Evolutionary conservation across 2,329 filamentous ascomycete species (phyloP).

Genomic region (Ramichloridium luteum): DNA sequence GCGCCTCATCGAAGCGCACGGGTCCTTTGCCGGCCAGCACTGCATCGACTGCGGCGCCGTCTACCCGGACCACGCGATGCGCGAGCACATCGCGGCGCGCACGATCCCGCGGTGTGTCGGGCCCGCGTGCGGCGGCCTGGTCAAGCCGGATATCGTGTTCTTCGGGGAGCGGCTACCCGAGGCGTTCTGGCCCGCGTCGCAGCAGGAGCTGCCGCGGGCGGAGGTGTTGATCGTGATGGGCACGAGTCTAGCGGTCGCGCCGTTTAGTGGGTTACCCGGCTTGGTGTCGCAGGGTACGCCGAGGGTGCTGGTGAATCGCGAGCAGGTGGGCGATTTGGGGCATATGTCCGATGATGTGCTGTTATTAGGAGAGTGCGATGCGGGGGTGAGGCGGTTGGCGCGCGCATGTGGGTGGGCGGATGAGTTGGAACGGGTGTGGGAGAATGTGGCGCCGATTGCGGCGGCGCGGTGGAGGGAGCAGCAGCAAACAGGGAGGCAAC

Average conservation of each 20-base stretch:
- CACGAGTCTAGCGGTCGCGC: conserved; percentile 76
- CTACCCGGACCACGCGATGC: conserved; percentile 66
- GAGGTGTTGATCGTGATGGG: conserved; percentile 79
- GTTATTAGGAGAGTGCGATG: conserved; percentile 70
- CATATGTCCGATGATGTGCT: conserved; percentile 72
- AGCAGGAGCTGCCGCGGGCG: conserved; percentile 45
- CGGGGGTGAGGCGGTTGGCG: conserved; percentile 65
- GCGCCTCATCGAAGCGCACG: conserved; percentile 84
- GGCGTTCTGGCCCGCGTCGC: conserved; percentile 52
- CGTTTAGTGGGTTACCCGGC: conserved; percentile 70
- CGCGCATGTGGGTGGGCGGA: conserved; percentile 71
- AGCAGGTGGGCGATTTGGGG: conserved; percentile 69
- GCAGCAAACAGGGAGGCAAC: conserved; percentile 5
- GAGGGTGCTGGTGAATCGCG: conserved; percentile 75
- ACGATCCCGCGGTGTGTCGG: conserved; percentile 57
- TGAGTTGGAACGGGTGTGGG: conserved; percentile 70
- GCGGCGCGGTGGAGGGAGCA: conserved; percentile 31
- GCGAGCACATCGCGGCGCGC: conserved; percentile 50
- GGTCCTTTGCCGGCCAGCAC: conserved; percentile 80
- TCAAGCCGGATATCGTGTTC: conserved; percentile 93
- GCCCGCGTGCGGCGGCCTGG: conserved; percentile 56
- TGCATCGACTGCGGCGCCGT: conserved; percentile 75
- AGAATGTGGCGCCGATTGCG: conserved; percentile 48
- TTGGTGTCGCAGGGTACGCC: conserved; percentile 52
- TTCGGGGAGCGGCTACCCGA: conserved; percentile 66